Conservation (phyloP, 192 early-diverging fungal species). For the Oehlia diaphana region DNA sequence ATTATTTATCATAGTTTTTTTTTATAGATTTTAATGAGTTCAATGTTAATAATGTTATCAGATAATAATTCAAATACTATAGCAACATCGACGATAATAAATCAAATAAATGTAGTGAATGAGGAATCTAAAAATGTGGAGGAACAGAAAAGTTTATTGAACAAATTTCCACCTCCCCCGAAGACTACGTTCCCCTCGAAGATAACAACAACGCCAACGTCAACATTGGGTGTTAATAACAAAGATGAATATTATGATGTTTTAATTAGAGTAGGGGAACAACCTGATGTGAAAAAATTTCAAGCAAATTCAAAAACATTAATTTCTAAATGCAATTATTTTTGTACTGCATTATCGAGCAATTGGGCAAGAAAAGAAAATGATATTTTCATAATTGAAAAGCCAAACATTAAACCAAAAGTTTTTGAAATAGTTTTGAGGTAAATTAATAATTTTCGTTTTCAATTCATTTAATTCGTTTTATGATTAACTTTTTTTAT, state of each 20-base stretch:
- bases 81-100: background rate
- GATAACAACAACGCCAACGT: background rate
- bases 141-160: background rate
- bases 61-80: background rate
- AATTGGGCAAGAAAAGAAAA: constrained; percentile 25
- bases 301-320: background rate
- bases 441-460: background rate
- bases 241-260: constrained; percentile 15
- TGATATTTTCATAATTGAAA: constrained; percentile 5
- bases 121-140: background rate
- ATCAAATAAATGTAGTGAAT: background rate
- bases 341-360: constrained; percentile 19
- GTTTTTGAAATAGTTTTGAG: constrained; percentile 13
- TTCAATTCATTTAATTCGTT: background rate
- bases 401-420: constrained; percentile 21
- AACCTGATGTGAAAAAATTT: constrained; percentile 18
- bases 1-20: background rate
- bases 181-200: background rate
- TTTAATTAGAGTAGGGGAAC: constrained; percentile 14
- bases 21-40: background rate
- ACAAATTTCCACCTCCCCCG: background rate
- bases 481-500: background rate
- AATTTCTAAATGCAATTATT: constrained; percentile 10
- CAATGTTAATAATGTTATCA: background rate
- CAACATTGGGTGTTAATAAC: background rate